Percentiles rank a stretch among this genome's conserved stretches.
phyloP scores from a whole-genome alignment of 2,329 filamentous ascomycete genomes.

The Venturia oleaginea region DNA sequence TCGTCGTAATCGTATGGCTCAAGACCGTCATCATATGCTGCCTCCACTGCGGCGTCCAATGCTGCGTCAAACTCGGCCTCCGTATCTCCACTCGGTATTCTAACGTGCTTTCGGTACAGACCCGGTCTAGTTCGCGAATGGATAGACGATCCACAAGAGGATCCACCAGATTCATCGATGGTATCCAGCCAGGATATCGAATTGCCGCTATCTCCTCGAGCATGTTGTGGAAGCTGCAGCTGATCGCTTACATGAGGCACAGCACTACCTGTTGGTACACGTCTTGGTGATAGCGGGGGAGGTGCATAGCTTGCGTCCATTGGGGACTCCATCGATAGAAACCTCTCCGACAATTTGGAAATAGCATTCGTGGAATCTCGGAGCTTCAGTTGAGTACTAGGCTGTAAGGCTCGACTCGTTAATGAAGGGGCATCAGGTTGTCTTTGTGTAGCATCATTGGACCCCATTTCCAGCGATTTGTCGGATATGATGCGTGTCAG shows the following conservation, averaged over 20 bases:
- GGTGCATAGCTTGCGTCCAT: conserved; percentile 56
- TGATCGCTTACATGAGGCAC: conserved; percentile 9
- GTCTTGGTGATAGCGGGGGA: conserved; percentile 59
- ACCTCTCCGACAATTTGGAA: neutral
- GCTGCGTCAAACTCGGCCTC: conserved; percentile 91
- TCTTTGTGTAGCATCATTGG: conserved; percentile 19
- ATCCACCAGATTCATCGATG: conserved; percentile 81
- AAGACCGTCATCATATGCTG: conserved; percentile 86
- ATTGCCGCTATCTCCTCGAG: conserved; percentile 6
- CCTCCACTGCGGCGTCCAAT: conserved; percentile 88
- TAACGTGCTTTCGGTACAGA: conserved; percentile 60
- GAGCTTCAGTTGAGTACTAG: neutral
- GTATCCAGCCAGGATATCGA: conserved; percentile 91
- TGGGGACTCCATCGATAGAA: conserved; percentile 31
- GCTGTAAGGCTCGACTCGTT: neutral
- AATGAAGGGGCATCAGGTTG: neutral
- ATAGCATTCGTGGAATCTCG: neutral
- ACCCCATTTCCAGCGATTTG: neutral
- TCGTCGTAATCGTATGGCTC: conserved; percentile 56
- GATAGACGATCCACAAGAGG: conserved; percentile 62
- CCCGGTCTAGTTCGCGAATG: conserved; percentile 71
- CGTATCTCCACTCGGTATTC: conserved; percentile 59
- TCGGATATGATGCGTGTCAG: conserved; percentile 36
- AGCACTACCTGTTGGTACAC: conserved; percentile 39
- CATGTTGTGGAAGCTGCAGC: conserved; percentile 6